Evolutionary conservation across 2,329 filamentous ascomycete genomes (phyloP).

Genomic region (Rutstroemia sp.): DNA sequence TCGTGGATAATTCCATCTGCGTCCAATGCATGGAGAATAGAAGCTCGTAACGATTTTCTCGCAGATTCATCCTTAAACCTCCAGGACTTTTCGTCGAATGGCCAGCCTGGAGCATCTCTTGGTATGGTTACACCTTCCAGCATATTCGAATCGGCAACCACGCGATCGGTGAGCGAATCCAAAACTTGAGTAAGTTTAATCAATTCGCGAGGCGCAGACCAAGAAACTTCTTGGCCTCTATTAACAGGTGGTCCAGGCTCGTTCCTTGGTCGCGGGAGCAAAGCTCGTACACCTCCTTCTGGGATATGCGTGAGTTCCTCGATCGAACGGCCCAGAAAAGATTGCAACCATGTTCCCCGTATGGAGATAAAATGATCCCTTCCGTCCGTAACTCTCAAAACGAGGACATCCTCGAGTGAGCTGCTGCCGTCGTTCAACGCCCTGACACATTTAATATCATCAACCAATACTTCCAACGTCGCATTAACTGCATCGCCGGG

Average conservation of each 20-base stretch:
- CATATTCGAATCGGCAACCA: conserved; percentile 55
- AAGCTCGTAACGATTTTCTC: conserved; percentile 27
- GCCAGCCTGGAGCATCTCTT: conserved; percentile 49
- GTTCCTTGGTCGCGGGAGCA: conserved; percentile 24
- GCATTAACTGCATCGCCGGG: conserved; percentile 78
- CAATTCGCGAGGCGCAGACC: conserved; percentile 80
- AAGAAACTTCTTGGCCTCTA: conserved; percentile 52
- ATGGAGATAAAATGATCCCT: conserved; percentile 88
- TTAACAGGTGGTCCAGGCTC: conserved; percentile 17
- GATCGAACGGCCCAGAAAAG: conserved; percentile 78
- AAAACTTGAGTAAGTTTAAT: conserved; percentile 83
- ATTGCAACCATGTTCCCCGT: conserved; percentile 69
- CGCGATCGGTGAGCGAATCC: conserved; percentile 48
- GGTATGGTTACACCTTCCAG: conserved; percentile 47
- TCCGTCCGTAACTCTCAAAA: conserved; percentile 75
- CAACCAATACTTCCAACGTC: conserved; percentile 60
- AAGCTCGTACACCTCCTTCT: conserved; percentile 66
- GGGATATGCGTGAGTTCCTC: conserved; percentile 82
- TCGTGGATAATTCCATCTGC: conserved; percentile 54
- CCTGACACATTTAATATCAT: conserved; percentile 54
- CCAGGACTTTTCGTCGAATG: conserved; percentile 38
- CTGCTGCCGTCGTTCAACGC: conserved; percentile 62
- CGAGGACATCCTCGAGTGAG: conserved; percentile 75
- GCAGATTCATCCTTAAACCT: conserved; percentile 28
- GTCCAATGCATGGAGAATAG: conserved; percentile 63